Base-by-base conservation (phyloP, 2,329 filamentous ascomycete genomes). In the Penicillium glabrum region DNA sequence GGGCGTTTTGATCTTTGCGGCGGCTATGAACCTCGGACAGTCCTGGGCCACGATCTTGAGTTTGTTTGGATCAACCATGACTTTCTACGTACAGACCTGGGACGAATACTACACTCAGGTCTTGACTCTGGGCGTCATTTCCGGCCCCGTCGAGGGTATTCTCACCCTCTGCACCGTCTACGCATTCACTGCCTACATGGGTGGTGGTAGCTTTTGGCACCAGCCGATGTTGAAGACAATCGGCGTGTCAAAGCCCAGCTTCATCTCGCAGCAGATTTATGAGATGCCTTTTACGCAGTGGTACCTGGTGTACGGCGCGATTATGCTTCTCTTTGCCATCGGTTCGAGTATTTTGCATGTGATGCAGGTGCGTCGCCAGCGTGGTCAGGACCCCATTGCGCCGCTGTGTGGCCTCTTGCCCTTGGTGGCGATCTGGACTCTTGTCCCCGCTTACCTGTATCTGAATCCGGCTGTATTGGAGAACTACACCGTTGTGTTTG, bases 61-160 rank as follows among this genome's bases (percentile, higher is more conserved):
- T 5, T 83, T 97, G 16, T 96, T 96, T 77, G 90, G 89, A 65
- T 88, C 90, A 7, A 86, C 93, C 57, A 81, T 96, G 67, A 97
- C 95, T n/a, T 99, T 99, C 76, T 98, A 98, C 75, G 89, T 98
- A 43, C 95, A 98, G 75, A 98, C 95, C 33, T 99, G 95, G 95
- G 95, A 99, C 71, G 95, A 98, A 75, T 99, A 98, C 78, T 93
- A 98, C 78, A 99, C 95, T 51, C 93, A 97, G 75, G 95, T 93
- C 3, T 84, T 99, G 47, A 97, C 92, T 1, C 85, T 99, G 6
- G 95, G 95, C 57, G 80, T 98, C 61, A 83, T 99, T 64, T 97
- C 93, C 62, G 95, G 95, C 0, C 95, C 95, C 4, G 95, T 99
- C 37, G 95, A 99, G 77, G 95, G 95, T 51, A 89, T 99, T 54